phyloP scores from a whole-genome alignment of 257 asterid genomes.

The Solanum lycopersicoides region DNA sequence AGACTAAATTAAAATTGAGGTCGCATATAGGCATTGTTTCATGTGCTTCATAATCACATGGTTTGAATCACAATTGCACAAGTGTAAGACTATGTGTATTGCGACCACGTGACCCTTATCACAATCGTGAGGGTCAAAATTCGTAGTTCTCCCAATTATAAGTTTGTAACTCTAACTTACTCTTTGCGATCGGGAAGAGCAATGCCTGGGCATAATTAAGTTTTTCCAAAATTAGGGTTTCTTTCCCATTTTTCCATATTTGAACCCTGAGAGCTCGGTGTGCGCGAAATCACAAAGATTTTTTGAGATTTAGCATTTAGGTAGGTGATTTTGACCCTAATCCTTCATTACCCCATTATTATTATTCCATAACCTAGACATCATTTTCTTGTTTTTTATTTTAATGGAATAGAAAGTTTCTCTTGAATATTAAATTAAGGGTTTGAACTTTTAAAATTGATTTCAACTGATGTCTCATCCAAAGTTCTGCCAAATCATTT shows the following conservation, averaged over 20 bases:
- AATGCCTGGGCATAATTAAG: neutral
- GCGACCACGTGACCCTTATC: neutral
- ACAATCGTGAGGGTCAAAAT: neutral
- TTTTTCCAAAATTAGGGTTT: neutral
- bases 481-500: too few species aligned
- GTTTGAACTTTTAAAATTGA: too few species aligned
- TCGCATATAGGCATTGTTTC: neutral
- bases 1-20: too few species aligned
- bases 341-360: neutral
- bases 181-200: neutral
- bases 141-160: neutral
- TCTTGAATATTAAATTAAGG: neutral
- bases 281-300: neutral
- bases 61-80: neutral
- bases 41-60: neutral
- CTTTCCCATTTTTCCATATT: neutral
- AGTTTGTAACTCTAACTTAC: neutral
- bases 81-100: neutral
- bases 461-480: too few species aligned
- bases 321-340: neutral
- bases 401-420: neutral
- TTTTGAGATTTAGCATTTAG: neutral
- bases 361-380: neutral
- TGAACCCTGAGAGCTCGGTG: neutral
- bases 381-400: neutral